Conservation (phyloP, 2,329 filamentous ascomycete species). For the Pyrenophora tritici-repentis region DNA sequence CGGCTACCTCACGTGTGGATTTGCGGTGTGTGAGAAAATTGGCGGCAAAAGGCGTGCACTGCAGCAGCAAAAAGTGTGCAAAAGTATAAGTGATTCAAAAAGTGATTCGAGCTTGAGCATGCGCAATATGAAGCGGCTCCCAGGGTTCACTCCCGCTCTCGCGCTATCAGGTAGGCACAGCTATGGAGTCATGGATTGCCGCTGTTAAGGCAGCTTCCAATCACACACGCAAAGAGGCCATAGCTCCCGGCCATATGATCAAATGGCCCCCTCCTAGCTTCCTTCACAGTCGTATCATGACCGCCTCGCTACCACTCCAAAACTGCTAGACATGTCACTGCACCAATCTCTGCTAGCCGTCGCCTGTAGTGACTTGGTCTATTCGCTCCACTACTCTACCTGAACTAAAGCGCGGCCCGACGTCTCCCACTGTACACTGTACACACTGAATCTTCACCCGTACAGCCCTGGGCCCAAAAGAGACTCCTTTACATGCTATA, state of each 20-base stretch:
- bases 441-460: slow-evolving; percentile 13
- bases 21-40: slow-evolving; percentile 7
- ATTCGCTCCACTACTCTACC: slow-evolving; percentile 31
- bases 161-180: slow-evolving; percentile 15
- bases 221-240: slow-evolving; percentile 17
- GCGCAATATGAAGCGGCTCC: neutral
- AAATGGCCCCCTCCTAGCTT: slow-evolving; percentile 8
- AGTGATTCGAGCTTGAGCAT: neutral
- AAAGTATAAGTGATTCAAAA: slow-evolving; percentile 1
- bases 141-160: slow-evolving; percentile 8
- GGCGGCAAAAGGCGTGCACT: neutral
- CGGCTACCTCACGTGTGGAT: slow-evolving; percentile 17
- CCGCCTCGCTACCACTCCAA: neutral
- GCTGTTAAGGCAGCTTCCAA: slow-evolving; percentile 19
- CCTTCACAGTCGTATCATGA: slow-evolving; percentile 2
- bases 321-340: no score
- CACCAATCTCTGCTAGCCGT: no score
- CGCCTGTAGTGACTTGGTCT: slow-evolving; percentile 23
- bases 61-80: slow-evolving; percentile 4
- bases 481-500: slow-evolving; percentile 37
- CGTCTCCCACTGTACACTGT: slow-evolving; percentile 12
- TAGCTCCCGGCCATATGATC: slow-evolving; percentile 14
- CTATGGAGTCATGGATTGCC: slow-evolving; percentile 20
- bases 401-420: slow-evolving; percentile 20
- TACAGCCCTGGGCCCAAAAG: slow-evolving; percentile 17